These are phyloP conservation scores for Penicillium roqueforti DNA, from an alignment of 495 filamentous ascomycete genomes.

Conservation along the genomic window DNA sequence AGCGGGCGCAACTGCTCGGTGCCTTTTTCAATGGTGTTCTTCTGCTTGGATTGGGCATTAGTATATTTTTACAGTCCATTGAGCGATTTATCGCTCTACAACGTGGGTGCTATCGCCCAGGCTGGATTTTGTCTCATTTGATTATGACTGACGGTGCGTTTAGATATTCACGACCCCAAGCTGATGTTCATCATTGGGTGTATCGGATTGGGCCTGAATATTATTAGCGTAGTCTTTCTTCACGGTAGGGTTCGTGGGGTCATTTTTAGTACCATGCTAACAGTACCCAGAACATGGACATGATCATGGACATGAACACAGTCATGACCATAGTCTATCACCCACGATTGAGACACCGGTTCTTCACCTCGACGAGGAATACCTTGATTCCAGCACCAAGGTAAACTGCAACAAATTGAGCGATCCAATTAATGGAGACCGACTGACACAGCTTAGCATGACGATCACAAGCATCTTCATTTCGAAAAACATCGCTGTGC, in stretches of 20 bases:
- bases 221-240: constrained; percentile 71
- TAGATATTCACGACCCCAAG: constrained; percentile 64
- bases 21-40: constrained; percentile 92
- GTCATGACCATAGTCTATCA: constrained; percentile 12
- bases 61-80: constrained; percentile 85
- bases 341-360: constrained; percentile 11
- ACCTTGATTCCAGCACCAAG: constrained; percentile 15
- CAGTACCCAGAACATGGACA: constrained; percentile 23
- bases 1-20: constrained; percentile 81
- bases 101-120: constrained; percentile 19
- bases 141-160: not conserved
- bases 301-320: constrained; percentile 23
- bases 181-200: constrained; percentile 74
- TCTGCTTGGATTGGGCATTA: constrained; percentile 84
- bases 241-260: constrained; percentile 48
- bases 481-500: constrained; percentile 7
- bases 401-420: not conserved
- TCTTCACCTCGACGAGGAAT: constrained; percentile 9
- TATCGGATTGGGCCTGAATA: constrained; percentile 71
- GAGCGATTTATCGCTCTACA: constrained; percentile 64
- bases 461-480: constrained; percentile 23
- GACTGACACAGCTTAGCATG: constrained; percentile 15
- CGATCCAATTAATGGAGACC: not conserved
- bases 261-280: not conserved
- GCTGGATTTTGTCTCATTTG: constrained; percentile 7